phyloP scores from a whole-genome alignment of 345 rosid species.

The Hypericum perforatum region DNA sequence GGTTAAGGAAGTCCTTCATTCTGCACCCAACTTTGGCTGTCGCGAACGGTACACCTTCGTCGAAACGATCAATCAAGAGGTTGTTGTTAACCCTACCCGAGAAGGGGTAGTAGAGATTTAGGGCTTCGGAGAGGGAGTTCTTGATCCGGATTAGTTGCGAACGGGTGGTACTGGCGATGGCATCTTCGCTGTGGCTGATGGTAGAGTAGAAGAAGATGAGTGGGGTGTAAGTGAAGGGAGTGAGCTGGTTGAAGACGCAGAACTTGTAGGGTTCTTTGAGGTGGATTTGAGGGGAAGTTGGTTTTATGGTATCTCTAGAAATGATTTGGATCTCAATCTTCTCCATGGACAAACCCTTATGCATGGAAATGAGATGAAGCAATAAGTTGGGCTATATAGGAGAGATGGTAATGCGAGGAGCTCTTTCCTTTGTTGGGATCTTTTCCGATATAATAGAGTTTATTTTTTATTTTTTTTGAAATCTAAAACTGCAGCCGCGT shows the following conservation, averaged over 20 bases:
- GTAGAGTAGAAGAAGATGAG: constrained; percentile 5
- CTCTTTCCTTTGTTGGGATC: too few relatives aligned
- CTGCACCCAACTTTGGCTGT: constrained; percentile 1
- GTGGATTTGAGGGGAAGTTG: constrained; percentile 7
- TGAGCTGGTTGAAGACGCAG: constrained; percentile 11
- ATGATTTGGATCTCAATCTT: constrained; percentile 10
- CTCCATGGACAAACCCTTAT: too few relatives aligned
- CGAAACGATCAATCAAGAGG: constrained; percentile 8
- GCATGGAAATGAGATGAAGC: too few relatives aligned
- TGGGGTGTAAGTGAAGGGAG: constrained; percentile 12
- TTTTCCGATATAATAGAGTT: too few relatives aligned
- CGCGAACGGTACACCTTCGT: constrained; percentile 10
- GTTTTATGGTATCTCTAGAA: constrained; percentile 14
- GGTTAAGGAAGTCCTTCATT: constrained; percentile 3
- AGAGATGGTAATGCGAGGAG: too few relatives aligned
- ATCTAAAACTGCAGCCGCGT: too few relatives aligned
- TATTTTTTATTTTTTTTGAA: too few relatives aligned
- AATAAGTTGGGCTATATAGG: too few relatives aligned
- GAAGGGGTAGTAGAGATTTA: constrained; percentile 15
- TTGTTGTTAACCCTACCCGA: constrained; percentile 12
- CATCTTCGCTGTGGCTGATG: neutral
- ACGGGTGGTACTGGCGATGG: neutral
- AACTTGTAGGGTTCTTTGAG: constrained; percentile 11
- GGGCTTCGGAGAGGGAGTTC: constrained; percentile 12
- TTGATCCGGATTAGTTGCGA: neutral